phyloP scores from a whole-genome alignment of 2,329 filamentous ascomycete genomes.

The Colletotrichum caudatum region DNA sequence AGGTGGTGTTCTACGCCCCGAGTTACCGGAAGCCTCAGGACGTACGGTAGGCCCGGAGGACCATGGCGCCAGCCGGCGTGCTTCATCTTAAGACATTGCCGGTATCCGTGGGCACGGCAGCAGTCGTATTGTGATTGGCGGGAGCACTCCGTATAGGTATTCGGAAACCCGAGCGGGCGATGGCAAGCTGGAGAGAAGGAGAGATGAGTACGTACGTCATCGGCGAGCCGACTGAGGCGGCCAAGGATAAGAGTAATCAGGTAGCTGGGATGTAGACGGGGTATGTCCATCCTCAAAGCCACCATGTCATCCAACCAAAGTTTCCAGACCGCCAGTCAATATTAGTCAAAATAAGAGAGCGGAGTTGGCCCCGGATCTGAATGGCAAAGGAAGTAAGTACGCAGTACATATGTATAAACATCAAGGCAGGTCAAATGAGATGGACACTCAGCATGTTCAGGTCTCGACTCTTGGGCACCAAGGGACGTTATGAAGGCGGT shows the following conservation, averaged over 20 bases:
- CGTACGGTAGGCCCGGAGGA: constrained; percentile 4
- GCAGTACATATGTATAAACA: neutral
- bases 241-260: neutral
- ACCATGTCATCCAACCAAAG: neutral
- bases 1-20: constrained; percentile 4
- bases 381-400: neutral
- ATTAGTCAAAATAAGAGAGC: constrained; percentile 10
- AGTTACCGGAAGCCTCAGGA: constrained; percentile 19
- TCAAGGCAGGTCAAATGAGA: neutral
- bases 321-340: constrained; percentile 33
- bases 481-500: no score
- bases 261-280: neutral
- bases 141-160: constrained; percentile 5
- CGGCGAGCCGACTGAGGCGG: neutral
- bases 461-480: no score
- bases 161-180: neutral
- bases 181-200: neutral
- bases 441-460: no score
- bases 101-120: constrained; percentile 21
- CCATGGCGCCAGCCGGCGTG: constrained; percentile 23
- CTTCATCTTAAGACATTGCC: constrained; percentile 34
- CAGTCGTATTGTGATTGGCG: constrained; percentile 10
- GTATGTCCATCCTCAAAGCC: neutral
- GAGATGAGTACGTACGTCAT: constrained; percentile 22
- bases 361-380: constrained; percentile 7